phyloP scores from a whole-genome alignment of 1,139 yeast species.

The Candida mesenterica region DNA sequence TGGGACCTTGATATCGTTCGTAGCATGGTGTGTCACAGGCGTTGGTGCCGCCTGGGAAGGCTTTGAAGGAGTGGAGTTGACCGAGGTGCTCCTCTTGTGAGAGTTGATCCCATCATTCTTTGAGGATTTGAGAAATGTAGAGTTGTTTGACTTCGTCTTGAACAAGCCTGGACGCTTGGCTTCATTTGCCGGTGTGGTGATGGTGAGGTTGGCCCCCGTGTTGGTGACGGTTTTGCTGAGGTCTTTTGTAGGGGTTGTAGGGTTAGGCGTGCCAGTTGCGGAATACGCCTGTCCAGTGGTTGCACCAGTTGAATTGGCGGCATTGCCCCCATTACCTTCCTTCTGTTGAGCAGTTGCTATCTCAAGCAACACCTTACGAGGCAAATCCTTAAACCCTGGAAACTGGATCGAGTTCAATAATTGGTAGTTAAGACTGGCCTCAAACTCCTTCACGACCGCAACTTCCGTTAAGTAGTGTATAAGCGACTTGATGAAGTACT shows the following conservation, averaged over 20 bases:
- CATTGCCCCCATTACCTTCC: background rate
- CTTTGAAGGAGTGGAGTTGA: constrained; percentile 8
- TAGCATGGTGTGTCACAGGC: constrained; percentile 5
- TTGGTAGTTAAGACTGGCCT: constrained; percentile 62
- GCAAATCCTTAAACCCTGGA: constrained; percentile 45
- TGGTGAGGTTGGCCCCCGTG: constrained; percentile 3
- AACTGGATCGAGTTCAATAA: constrained; percentile 60
- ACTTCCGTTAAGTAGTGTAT: constrained; percentile 62
- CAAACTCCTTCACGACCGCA: constrained; percentile 65
- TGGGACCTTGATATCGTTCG: constrained; percentile 37
- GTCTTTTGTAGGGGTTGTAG: constrained; percentile 17
- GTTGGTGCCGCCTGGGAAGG: constrained; percentile 1
- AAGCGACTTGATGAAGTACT: constrained; percentile 62
- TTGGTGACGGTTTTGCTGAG: constrained; percentile 8
- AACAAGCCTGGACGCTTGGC: constrained; percentile 30
- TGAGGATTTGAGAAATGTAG: constrained; percentile 18
- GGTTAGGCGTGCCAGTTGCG: constrained; percentile 4
- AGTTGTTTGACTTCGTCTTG: constrained; percentile 33
- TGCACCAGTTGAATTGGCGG: too few relatives aligned
- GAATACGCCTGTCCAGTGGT: background rate
- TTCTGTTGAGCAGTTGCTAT: constrained; percentile 2
- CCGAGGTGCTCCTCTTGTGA: constrained; percentile 21
- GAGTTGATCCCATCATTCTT: constrained; percentile 2
- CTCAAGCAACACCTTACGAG: constrained; percentile 19
- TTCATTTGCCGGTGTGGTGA: constrained; percentile 6